A percentile compares a stretch with the other conserved stretches of the same genome.
These are phyloP conservation scores for Fusarium dlaminii DNA, from an alignment of 2,329 filamentous ascomycete species.

Conservation along the genomic window DNA sequence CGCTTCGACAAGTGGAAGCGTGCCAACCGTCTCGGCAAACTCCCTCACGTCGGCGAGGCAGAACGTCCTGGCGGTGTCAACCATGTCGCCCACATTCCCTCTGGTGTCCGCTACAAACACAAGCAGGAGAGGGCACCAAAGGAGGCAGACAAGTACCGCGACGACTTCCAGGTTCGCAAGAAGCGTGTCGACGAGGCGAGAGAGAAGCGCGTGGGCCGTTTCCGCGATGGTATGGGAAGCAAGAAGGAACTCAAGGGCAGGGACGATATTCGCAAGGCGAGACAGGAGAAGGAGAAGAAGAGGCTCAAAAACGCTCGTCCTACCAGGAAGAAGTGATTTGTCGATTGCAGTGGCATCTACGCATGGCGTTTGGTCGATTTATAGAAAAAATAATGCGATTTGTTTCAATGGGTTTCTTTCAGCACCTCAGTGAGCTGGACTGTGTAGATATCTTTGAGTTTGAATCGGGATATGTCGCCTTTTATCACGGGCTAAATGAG, in stretches of 20 bases:
- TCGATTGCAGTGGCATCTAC: not conserved
- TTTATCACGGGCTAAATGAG: not conserved
- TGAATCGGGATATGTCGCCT: not conserved
- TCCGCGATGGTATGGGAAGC: constrained; percentile 77
- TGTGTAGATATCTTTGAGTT: not conserved
- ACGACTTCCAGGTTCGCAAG: constrained; percentile 91
- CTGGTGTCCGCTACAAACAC: constrained; percentile 76
- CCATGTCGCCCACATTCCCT: constrained; percentile 41
- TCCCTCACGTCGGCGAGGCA: constrained; percentile 84
- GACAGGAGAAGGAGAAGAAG: constrained; percentile 78
- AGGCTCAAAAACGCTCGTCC: constrained; percentile 91
- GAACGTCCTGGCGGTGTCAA: constrained; percentile 61
- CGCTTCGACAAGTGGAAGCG: constrained; percentile 94
- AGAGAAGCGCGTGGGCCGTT: constrained; percentile 82
- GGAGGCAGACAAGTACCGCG: constrained; percentile 89
- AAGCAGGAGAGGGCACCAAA: constrained; percentile 89
- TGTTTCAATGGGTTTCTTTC: not conserved
- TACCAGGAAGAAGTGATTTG: constrained; percentile 61
- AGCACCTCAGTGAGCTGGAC: not conserved
- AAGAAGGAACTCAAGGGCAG: constrained; percentile 80
- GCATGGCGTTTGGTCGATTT: constrained; percentile 28
- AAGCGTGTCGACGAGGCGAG: constrained; percentile 88
- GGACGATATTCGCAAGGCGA: constrained; percentile 85
- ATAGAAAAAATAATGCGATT: constrained; percentile 26
- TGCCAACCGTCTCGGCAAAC: constrained; percentile 79